Evolutionary conservation across 2,329 filamentous ascomycete genomes (phyloP).

Genomic region (Tetracladium maxilliforme): DNA sequence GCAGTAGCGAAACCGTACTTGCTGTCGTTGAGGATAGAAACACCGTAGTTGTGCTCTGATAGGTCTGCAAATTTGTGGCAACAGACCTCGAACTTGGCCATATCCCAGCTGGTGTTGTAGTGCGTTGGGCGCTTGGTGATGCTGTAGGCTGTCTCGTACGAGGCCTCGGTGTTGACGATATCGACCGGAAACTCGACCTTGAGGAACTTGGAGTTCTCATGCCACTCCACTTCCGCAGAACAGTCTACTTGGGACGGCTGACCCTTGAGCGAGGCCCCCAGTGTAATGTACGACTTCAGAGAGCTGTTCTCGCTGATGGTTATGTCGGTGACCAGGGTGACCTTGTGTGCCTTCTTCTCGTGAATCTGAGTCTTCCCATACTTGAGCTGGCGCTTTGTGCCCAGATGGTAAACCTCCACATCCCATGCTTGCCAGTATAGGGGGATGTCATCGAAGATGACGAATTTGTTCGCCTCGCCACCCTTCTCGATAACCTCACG

Average conservation of each 20-base stretch:
- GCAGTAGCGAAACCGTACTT: slow-evolving; percentile 92
- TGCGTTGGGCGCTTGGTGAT: slow-evolving; percentile 82
- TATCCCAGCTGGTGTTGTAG: slow-evolving; percentile 95
- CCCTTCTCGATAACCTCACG: slow-evolving; percentile 65
- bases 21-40: slow-evolving; percentile 86
- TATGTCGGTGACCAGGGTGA: slow-evolving; percentile 71
- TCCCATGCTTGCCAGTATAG: slow-evolving; percentile 98
- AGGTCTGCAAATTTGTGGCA: slow-evolving; percentile 90
- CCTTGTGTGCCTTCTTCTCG: slow-evolving; percentile 58
- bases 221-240: slow-evolving; percentile 85
- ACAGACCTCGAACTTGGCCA: slow-evolving; percentile 96
- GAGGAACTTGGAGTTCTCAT: slow-evolving; percentile 91
- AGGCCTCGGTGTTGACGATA: slow-evolving; percentile 79
- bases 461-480: slow-evolving; percentile 75
- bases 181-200: slow-evolving; percentile 98
- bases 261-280: slow-evolving; percentile 53
- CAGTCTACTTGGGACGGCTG: slow-evolving; percentile 62
- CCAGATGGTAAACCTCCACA: slow-evolving; percentile 89
- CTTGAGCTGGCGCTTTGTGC: slow-evolving; percentile 65
- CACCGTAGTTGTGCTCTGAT: slow-evolving; percentile 75
- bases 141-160: slow-evolving; percentile 90
- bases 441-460: slow-evolving; percentile 94
- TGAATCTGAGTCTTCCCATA: slow-evolving; percentile 55
- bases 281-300: slow-evolving; percentile 72
- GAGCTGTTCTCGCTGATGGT: slow-evolving; percentile 79